A percentile compares a stretch with the other conserved stretches of the same genome.
phyloP scores from a whole-genome alignment of 345 rosid species.

The Arabidopsis suecica region DNA sequence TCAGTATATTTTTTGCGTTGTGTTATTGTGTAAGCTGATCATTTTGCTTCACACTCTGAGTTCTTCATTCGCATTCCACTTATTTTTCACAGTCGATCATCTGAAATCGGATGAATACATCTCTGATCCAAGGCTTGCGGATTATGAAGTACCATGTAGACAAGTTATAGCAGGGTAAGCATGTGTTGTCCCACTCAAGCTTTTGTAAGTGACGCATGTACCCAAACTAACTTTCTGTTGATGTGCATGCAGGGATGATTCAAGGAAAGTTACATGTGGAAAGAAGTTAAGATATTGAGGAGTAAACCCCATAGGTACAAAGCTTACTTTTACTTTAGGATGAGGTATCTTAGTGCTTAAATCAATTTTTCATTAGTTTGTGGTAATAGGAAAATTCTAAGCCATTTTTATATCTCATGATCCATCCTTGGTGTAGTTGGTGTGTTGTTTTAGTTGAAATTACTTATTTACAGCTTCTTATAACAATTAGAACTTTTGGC shows the following conservation, averaged over 20 bases:
- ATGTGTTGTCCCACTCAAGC: constrained; percentile 41
- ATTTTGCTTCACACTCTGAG: constrained; percentile 25
- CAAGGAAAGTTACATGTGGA: constrained; percentile 76
- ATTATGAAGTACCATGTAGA: constrained; percentile 86
- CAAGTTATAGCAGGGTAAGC: constrained; percentile 68
- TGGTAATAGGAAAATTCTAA: background rate
- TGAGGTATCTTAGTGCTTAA: constrained; percentile 58
- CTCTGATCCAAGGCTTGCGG: constrained; percentile 89
- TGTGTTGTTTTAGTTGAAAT: constrained; percentile 18
- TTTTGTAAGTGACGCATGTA: constrained; percentile 44
- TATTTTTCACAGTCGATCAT: constrained; percentile 73
- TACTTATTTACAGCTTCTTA: constrained; percentile 26
- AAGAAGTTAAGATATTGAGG: constrained; percentile 86
- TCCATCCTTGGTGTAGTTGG: constrained; percentile 17
- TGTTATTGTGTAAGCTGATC: background rate
- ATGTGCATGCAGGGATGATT: constrained; percentile 62
- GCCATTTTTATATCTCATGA: background rate
- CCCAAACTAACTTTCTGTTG: constrained; percentile 51
- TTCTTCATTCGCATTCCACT: constrained; percentile 26
- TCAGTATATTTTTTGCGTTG: background rate
- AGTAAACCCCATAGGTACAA: constrained; percentile 93
- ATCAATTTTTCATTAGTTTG: background rate
- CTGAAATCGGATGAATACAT: constrained; percentile 87
- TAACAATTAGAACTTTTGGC: constrained; percentile 35
- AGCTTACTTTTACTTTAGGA: constrained; percentile 98